phyloP scores from a whole-genome alignment of 192 early-diverging fungal species.

The Coemansia sp. region DNA sequence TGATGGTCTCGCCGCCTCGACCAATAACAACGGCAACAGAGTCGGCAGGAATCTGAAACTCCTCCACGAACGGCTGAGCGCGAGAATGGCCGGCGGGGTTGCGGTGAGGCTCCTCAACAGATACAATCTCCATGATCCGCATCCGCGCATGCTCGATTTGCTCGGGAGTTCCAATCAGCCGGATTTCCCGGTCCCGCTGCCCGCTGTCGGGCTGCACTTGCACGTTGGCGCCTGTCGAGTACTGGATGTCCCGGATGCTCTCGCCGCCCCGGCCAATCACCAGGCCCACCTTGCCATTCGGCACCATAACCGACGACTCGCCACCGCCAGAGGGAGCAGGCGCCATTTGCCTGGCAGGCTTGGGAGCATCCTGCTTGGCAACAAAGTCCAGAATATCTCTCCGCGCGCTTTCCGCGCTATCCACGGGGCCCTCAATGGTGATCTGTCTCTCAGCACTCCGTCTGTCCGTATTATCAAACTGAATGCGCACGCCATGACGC shows the following conservation, averaged over 20 bases:
- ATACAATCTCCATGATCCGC: slow-evolving; percentile 76
- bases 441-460: slow-evolving; percentile 36
- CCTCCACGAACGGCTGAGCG: slow-evolving; percentile 24
- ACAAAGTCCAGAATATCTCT: slow-evolving; percentile 43
- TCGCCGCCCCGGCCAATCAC: slow-evolving; percentile 80
- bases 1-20: slow-evolving; percentile 49
- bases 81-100: background rate
- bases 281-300: slow-evolving; percentile 71
- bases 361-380: slow-evolving; percentile 19
- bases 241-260: slow-evolving; percentile 71
- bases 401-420: slow-evolving; percentile 18
- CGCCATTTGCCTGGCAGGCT: slow-evolving; percentile 8
- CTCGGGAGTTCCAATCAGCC: slow-evolving; percentile 66
- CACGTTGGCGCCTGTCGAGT: slow-evolving; percentile 65
- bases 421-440: slow-evolving; percentile 32
- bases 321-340: slow-evolving; percentile 4
- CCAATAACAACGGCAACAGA: slow-evolving; percentile 49
- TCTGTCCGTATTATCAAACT: slow-evolving; percentile 56
- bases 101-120: slow-evolving; percentile 11
- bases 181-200: slow-evolving; percentile 56
- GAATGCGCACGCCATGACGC: slow-evolving; percentile 67
- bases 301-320: slow-evolving; percentile 57
- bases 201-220: slow-evolving; percentile 61
- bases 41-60: slow-evolving; percentile 39
- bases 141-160: slow-evolving; percentile 68